Evolutionary conservation across 805 yeast species (phyloP), one percentile per base, ranked within the genome.

Genomic region (Yarrowia deformans): DNA sequence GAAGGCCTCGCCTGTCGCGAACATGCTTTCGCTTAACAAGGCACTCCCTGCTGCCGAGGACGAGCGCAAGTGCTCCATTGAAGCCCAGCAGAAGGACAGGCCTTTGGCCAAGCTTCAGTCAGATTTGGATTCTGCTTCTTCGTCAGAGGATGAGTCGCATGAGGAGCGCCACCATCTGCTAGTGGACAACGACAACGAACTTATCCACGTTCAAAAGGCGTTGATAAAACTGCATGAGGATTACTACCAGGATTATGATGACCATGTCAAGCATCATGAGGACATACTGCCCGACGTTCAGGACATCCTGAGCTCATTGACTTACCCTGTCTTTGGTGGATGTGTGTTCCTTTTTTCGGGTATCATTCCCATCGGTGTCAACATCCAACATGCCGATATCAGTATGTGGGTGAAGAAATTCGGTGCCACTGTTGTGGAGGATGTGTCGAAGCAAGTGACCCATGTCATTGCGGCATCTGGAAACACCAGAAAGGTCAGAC

Each of bases 341-440:
- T 84, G 88, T 56, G 85, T 86, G 2, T 85, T 95, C 69, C 83
- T 94, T 19, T 89, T 95, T 73, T 90, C 97, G 4, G 98, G 98
- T 0, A 83, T 94, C n/a, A 84, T 95, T 29, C 98, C 98, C 0
- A 76, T 91, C n/a, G 95, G 95, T 1, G 83, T 88, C 13, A 84
- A 87, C 68, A 79, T 90, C 18, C 88, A 89, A 67, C 80, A 83
- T 42, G 95, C 96, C 4, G 97, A 92, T 76, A 90, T 95, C 54
- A 97, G 93, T 1, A 86, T 89, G 29, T 94, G 98, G 98, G 90
- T 94, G 13, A 85, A 85, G 63, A 91, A 93, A 68, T 94, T 94
- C 82, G 99, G 99, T 0, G 98, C 97, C 0, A 82, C 82, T 1
- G 93, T 94, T 8, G 89, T 89, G 0, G 82, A 87, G 3, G 93